Conservation (phyloP, 192 early-diverging fungal species). For the Chytriomyces sp. region DNA sequence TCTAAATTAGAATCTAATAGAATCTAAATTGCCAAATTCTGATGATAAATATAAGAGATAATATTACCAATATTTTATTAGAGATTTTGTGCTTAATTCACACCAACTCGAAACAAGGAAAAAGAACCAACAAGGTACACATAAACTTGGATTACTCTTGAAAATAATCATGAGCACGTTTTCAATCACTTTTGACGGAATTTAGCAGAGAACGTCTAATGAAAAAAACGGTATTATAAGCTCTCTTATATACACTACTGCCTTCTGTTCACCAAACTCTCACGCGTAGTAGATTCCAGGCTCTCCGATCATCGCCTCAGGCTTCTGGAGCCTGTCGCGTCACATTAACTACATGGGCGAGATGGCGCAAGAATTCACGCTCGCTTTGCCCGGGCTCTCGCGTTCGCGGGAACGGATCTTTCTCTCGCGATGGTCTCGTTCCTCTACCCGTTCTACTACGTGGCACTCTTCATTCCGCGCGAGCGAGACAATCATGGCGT, state of each 20-base stretch:
- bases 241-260: slow-evolving; percentile 10
- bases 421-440: not conserved
- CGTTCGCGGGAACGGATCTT: not conserved
- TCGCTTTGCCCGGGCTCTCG: slow-evolving; percentile 28
- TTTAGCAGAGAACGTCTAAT: slow-evolving; percentile 7
- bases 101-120: not conserved
- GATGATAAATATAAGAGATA: slow-evolving; percentile 11
- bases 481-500: slow-evolving; percentile 29
- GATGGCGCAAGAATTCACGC: slow-evolving; percentile 28
- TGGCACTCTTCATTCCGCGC: slow-evolving; percentile 26
- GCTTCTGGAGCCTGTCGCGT: slow-evolving; percentile 32
- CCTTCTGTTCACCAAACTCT: too few species aligned
- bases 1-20: slow-evolving; percentile 6
- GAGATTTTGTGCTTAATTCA: slow-evolving; percentile 14
- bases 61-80: slow-evolving; percentile 14
- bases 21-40: slow-evolving; percentile 2
- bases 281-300: too few species aligned
- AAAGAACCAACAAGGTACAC: slow-evolving; percentile 7
- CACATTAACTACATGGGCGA: slow-evolving; percentile 39
- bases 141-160: slow-evolving; percentile 14
- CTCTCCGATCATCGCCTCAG: slow-evolving; percentile 20
- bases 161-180: slow-evolving; percentile 14
- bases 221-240: slow-evolving; percentile 20
- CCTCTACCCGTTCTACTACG: slow-evolving; percentile 33
- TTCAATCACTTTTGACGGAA: slow-evolving; percentile 5